Base-by-base conservation (phyloP, 1,284 basidiomycete genomes). In the Leccinum fuscescens region DNA sequence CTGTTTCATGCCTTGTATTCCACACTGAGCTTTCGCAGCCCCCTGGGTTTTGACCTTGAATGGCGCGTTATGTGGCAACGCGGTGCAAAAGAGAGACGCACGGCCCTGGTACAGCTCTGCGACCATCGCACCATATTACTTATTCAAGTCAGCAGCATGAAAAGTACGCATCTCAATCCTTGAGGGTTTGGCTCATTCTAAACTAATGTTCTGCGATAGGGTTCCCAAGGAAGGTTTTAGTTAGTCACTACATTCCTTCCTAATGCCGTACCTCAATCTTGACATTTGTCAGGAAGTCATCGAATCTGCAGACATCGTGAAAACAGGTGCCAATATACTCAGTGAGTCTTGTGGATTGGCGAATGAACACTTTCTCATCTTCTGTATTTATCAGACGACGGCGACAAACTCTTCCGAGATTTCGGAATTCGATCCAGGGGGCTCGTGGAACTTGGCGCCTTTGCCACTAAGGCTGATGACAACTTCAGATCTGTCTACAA, bases 41-140 rank as follows among this genome's bases (percentile, higher is more conserved):
- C 85, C 9, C 58, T 87, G 8, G 85, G 84, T 3, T 82, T 87
- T 48, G 86, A 88, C 67, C 73, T 86, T 57, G 86, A 88, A 67
- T 87, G 86, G 85, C 76, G 78, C 11, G 77, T 82, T 20, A 66
- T 74, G 46, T 77, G 73, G 57, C 66, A 70, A n/a, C 65, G 64
- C 6, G 66, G 67, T 29, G 65, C 70, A 2, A 64, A 61, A 33
- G 73, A 78, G 58, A 71, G 78, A 39, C 73, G 76, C 24, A 78
- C 78, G 4, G 84, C 86, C 0, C 72, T 85, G 1, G 77, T 86
- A 3, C 86, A 88, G 65, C 58, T 88, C 1, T 80, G 79, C 65
- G 80, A 80, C 65, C 61, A 66, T 54, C 64, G 72, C 1, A 77
- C 79, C 31, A 82, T 87, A 24, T 65, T 88, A 33, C 72, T 87